Evolutionary conservation across 2,329 filamentous ascomycete species (phyloP).

Genomic region (Diaporthe nobilis): DNA sequence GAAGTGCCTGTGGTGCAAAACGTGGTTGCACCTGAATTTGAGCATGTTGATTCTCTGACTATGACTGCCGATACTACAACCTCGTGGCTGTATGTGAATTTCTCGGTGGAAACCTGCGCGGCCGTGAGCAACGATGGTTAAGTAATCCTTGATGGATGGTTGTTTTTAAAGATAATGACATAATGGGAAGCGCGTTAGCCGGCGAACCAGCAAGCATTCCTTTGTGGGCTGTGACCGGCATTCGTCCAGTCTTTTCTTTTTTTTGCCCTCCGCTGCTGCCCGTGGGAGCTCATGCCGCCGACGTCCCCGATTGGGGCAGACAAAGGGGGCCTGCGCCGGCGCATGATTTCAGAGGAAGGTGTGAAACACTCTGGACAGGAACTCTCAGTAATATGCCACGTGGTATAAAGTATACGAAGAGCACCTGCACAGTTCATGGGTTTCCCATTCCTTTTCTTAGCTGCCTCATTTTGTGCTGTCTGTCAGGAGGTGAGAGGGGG

Average conservation of each 20-base stretch:
- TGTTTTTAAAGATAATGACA: neutral
- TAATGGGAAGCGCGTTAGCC: neutral
- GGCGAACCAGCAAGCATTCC: neutral
- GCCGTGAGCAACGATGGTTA: neutral
- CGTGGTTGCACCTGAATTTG: no score
- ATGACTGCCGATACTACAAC: neutral
- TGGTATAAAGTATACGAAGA: slow-evolving; percentile 5
- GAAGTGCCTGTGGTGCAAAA: neutral
- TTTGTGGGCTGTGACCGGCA: neutral
- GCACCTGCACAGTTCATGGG: neutral
- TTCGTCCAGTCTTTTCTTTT: neutral
- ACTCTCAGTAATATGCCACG: slow-evolving; percentile 8
- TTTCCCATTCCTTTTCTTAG: neutral
- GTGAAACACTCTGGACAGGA: slow-evolving; percentile 19
- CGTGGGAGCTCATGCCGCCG: neutral
- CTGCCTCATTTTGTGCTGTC: neutral
- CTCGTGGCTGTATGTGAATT: neutral
- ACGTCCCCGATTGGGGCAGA: slow-evolving; percentile 1
- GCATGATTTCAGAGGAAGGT: slow-evolving; percentile 3
- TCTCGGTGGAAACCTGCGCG: neutral
- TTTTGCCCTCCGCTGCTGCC: neutral
- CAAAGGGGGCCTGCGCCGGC: neutral
- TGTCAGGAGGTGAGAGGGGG: neutral
- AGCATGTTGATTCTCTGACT: neutral
- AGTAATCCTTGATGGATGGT: neutral